These are phyloP conservation scores for Fusarium chlamydosporum DNA, from an alignment of 2,329 filamentous ascomycete species.

Conservation along the genomic window DNA sequence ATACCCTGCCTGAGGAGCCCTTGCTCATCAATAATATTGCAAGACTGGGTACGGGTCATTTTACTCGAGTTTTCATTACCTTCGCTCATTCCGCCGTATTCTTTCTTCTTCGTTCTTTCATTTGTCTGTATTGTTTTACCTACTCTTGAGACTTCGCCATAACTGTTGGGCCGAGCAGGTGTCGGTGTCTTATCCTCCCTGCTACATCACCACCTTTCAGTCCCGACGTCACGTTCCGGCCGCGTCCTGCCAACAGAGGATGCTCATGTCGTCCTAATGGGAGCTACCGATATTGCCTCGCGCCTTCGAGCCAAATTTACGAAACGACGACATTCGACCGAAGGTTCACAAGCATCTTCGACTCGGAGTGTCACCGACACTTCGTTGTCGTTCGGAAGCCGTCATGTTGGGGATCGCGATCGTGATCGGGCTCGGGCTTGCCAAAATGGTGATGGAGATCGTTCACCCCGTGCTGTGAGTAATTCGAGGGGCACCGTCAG, in stretches of 20 bases:
- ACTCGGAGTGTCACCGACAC: slow-evolving; percentile 47
- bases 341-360: slow-evolving; percentile 56
- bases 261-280: slow-evolving; percentile 55
- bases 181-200: slow-evolving; percentile 37
- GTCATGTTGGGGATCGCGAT: slow-evolving; percentile 48
- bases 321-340: slow-evolving; percentile 59
- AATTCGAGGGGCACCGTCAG: slow-evolving; percentile 44
- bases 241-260: slow-evolving; percentile 31
- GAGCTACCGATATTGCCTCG: slow-evolving; percentile 59
- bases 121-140: slow-evolving; percentile 15
- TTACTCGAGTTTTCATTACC: slow-evolving; percentile 17
- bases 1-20: slow-evolving; percentile 34
- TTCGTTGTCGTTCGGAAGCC: slow-evolving; percentile 45
- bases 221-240: slow-evolving; percentile 26
- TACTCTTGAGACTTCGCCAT: background rate
- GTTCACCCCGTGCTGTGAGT: slow-evolving; percentile 43
- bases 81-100: slow-evolving; percentile 20
- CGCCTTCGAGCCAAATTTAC: slow-evolving; percentile 64
- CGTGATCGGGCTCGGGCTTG: slow-evolving; percentile 41
- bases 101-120: slow-evolving; percentile 5
- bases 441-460: slow-evolving; percentile 37
- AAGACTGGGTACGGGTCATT: slow-evolving; percentile 30
- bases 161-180: slow-evolving; percentile 1
- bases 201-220: slow-evolving; percentile 17
- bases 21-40: slow-evolving; percentile 42